Evolutionary conservation across 805 yeast genomes (phyloP).

Genomic region (Nakazawaea peltata): DNA sequence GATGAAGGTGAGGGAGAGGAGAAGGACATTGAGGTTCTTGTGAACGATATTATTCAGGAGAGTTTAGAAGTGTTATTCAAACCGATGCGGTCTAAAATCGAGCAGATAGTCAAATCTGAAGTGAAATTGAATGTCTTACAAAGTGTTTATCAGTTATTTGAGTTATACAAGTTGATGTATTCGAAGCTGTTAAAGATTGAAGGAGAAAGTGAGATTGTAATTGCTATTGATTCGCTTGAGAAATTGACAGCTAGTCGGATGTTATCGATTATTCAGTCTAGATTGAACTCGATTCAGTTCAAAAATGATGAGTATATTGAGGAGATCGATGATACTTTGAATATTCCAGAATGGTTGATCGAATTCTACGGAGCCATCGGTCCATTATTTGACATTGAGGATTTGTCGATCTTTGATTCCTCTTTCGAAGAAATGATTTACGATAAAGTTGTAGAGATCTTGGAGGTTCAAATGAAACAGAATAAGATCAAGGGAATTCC

Average conservation of each 20-base stretch:
- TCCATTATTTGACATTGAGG: slow-evolving; percentile 40
- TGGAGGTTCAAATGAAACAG: slow-evolving; percentile 24
- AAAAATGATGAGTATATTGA: slow-evolving; percentile 16
- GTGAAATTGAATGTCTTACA: slow-evolving; percentile 44
- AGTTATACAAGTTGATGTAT: slow-evolving; percentile 66
- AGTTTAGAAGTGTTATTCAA: slow-evolving; percentile 47
- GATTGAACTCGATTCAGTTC: slow-evolving; percentile 17
- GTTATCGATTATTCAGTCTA: slow-evolving; percentile 29
- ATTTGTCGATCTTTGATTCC: slow-evolving; percentile 28
- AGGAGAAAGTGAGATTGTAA: not conserved
- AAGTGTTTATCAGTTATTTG: slow-evolving; percentile 55
- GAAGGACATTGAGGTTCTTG: slow-evolving; percentile 12
- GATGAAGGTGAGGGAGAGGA: slow-evolving; percentile 11
- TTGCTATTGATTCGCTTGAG: slow-evolving; percentile 19
- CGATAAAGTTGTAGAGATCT: slow-evolving; percentile 35
- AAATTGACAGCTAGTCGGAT: slow-evolving; percentile 29
- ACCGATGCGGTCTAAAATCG: slow-evolving; percentile 57
- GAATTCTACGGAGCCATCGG: slow-evolving; percentile 57
- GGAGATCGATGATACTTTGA: slow-evolving; percentile 42
- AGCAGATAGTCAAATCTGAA: slow-evolving; percentile 62
- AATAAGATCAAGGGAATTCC: slow-evolving; percentile 20
- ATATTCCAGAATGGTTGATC: slow-evolving; percentile 79
- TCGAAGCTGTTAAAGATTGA: slow-evolving; percentile 27
- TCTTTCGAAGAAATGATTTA: slow-evolving; percentile 36
- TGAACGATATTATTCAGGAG: slow-evolving; percentile 33